Evolutionary conservation across 345 rosid species (phyloP), one percentile per base, ranked within the genome.

Genomic region (Noccaea caerulescens): DNA sequence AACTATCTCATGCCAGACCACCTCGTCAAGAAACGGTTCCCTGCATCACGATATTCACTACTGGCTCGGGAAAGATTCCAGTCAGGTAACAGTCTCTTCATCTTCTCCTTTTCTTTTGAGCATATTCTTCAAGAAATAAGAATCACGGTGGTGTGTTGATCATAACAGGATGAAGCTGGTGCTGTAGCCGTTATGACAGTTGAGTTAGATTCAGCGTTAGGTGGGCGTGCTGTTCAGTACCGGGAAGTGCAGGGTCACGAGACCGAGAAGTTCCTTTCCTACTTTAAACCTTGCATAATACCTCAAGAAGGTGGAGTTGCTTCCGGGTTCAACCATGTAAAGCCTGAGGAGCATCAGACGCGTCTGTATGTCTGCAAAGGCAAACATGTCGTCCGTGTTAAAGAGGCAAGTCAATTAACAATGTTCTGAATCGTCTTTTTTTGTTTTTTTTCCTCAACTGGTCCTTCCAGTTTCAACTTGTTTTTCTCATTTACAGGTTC

Each of bases 141-240:
- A 65, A 59, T 76, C 42, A 39, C 62, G 71, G 61, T 63, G 36
- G n/a, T 54, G 51, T 63, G 43, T 79, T 64, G 68, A 45, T 81
- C 72, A 58, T 39, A 66, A 73, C 82, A 94, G 98, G 98, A 95
- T 69, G 98, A 95, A 86, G 96, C 96, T 51, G 98, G 98, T 80
- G 72, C 84, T 52, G 97, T 94, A 58, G 96, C 96, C 52, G 67
- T 90, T 69, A 90, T 84, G 84, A 92, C 98, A 56, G 92, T 95
- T 73, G 99, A 95, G 70, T 81, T 95, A 47, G 99, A 95, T 87
- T 97, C 99, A 55, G 92, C 96, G 13, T 96, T 95, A 65, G 99
- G 99, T 68, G 99, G 99, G 39, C 97, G 96, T 72, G 99, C 97
- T 44, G 97, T 95, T 63, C 99, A 95, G 73, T 95, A 92, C 82